Evolutionary conservation across 1,284 basidiomycete genomes (phyloP).

Genomic region (Irpex sp.): DNA sequence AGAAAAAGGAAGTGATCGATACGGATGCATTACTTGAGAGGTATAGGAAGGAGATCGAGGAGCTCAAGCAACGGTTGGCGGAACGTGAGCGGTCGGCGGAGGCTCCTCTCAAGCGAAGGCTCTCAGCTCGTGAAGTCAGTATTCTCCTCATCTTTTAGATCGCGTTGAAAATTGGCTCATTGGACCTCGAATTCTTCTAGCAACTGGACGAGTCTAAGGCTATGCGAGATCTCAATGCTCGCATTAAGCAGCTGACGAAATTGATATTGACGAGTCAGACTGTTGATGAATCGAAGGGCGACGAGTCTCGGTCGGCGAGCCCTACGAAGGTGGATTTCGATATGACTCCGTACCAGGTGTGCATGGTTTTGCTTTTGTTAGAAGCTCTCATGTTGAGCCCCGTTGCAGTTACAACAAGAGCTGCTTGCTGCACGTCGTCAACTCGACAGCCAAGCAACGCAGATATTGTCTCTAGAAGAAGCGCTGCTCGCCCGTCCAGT

Average conservation of each 20-base stretch:
- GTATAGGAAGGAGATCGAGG: conserved; percentile 88
- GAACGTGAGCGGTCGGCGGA: conserved; percentile 67
- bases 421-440: conserved; percentile 70
- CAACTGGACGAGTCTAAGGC: conserved; percentile 68
- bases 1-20: conserved; percentile 90
- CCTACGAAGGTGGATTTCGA: conserved; percentile 84
- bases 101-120: conserved; percentile 46
- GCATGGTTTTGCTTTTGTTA: conserved; percentile 33
- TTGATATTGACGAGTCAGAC: conserved; percentile 83
- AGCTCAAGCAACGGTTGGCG: conserved; percentile 63
- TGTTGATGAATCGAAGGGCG: conserved; percentile 61
- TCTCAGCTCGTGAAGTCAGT: conserved; percentile 65
- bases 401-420: conserved; percentile 83
- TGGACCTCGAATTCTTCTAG: neutral
- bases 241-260: conserved; percentile 82
- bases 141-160: no score
- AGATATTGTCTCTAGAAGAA: conserved; percentile 76
- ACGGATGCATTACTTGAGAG: conserved; percentile 89
- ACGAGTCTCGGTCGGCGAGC: conserved; percentile 68
- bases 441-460: conserved; percentile 70
- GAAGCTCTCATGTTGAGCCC: no score
- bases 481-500: conserved; percentile 59
- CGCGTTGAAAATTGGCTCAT: no score
- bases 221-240: conserved; percentile 73
- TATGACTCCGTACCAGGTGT: conserved; percentile 74